phyloP scores from a whole-genome alignment of 1,284 basidiomycete genomes.

The Mycena citricolor region DNA sequence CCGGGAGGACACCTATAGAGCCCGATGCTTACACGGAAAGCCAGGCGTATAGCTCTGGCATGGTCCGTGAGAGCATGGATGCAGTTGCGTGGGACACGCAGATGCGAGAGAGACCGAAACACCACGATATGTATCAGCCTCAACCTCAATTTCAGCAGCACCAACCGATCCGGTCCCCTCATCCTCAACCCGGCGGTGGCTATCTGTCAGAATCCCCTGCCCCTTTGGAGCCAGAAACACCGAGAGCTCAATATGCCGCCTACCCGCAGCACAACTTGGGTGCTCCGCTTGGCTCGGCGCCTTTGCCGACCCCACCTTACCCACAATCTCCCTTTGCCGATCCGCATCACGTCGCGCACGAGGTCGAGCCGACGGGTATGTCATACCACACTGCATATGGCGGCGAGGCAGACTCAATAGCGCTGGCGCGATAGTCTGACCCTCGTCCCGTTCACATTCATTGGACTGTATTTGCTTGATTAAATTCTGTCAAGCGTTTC shows the following conservation, averaged over 20 bases:
- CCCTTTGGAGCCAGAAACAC: no score
- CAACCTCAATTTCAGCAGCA: neutral
- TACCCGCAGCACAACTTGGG: neutral
- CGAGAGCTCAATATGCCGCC: no score
- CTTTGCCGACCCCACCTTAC: conserved; percentile 5
- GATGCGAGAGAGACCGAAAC: conserved; percentile 10
- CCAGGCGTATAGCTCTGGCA: neutral
- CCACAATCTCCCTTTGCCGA: neutral
- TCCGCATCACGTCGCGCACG: conserved; percentile 2
- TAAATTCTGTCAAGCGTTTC: no score
- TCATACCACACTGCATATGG: conserved; percentile 23
- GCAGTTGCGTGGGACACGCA: conserved; percentile 20
- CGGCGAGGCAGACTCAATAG: conserved; percentile 2
- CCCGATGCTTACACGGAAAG: conserved; percentile 8
- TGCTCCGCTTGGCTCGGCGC: neutral
- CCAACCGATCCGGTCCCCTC: no score
- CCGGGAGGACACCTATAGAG: conserved; percentile 9
- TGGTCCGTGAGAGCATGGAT: conserved; percentile 9
- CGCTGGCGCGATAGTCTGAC: no score
- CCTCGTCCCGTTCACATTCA: no score
- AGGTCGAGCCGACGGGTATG: conserved; percentile 21
- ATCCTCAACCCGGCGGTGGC: no score
- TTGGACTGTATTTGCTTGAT: no score
- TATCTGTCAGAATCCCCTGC: no score
- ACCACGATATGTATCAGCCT: conserved; percentile 1